phyloP scores from a whole-genome alignment of 805 yeast species.

The Suhomyces emberorum region DNA sequence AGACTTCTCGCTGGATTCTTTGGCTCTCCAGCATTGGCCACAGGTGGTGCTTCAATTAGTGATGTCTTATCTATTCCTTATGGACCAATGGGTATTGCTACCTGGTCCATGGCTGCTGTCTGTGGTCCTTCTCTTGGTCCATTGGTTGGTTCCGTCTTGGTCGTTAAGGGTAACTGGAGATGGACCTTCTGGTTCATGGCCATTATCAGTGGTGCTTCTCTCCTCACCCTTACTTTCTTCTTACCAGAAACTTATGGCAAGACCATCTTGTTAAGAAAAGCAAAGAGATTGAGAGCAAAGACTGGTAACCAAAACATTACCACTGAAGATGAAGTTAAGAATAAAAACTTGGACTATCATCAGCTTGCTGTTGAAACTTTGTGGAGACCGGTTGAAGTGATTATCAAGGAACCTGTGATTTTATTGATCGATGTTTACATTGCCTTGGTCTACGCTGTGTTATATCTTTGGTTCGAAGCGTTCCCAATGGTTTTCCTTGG shows the following conservation, averaged over 20 bases:
- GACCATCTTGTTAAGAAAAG: conserved; percentile 47
- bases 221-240: conserved; percentile 29
- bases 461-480: conserved; percentile 59
- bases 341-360: conserved; percentile 16
- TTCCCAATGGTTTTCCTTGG: conserved; percentile 54
- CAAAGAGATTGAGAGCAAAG: conserved; percentile 41
- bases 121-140: conserved; percentile 59
- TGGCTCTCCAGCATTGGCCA: conserved; percentile 54
- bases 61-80: conserved; percentile 45
- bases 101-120: conserved; percentile 54
- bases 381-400: conserved; percentile 49
- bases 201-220: conserved; percentile 37
- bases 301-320: conserved; percentile 50
- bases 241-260: conserved; percentile 50
- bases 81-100: conserved; percentile 45
- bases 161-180: conserved; percentile 47
- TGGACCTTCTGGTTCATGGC: conserved; percentile 53
- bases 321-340: conserved; percentile 38
- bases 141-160: conserved; percentile 50
- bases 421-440: conserved; percentile 49
- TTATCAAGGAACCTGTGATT: conserved; percentile 55
- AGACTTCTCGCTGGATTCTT: conserved; percentile 54
- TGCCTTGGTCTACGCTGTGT: conserved; percentile 49
- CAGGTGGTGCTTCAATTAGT: conserved; percentile 57
- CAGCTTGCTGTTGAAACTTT: conserved; percentile 29